phyloP scores from a whole-genome alignment of 768 basidiomycete species.

The Coprinellus micaceus region DNA sequence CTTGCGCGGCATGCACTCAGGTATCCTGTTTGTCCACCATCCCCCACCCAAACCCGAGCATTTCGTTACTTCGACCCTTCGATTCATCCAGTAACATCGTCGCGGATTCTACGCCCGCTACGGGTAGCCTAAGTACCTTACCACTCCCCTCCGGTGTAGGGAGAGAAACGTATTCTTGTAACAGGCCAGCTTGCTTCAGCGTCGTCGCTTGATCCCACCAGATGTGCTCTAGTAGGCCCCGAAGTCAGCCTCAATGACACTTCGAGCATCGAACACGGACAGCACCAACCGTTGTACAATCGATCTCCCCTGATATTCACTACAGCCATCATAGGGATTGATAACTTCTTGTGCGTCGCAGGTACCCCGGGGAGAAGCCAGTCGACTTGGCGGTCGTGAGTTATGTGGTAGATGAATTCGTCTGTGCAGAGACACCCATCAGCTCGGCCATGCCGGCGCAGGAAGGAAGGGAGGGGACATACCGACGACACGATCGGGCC shows the following conservation, averaged over 20 bases:
- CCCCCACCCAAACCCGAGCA: constrained; percentile 35
- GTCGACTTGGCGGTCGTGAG: constrained; percentile 42
- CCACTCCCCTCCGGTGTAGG: constrained; percentile 15
- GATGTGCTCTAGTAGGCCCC: constrained; percentile 36
- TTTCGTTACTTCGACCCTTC: constrained; percentile 34
- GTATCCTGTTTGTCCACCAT: constrained; percentile 9
- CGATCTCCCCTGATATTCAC: constrained; percentile 39
- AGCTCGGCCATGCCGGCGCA: neutral
- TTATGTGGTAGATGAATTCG: constrained; percentile 47
- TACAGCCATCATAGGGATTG: constrained; percentile 53
- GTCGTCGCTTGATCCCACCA: constrained; percentile 45
- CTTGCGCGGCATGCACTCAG: constrained; percentile 11
- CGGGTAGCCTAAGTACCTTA: constrained; percentile 30
- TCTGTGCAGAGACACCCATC: constrained; percentile 33
- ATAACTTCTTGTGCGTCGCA: constrained; percentile 44
- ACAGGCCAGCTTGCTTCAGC: constrained; percentile 33
- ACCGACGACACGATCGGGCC: constrained; percentile 50
- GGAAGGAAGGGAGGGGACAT: constrained; percentile 10
- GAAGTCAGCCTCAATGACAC: neutral
- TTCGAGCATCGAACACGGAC: neutral
- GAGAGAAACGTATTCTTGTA: constrained; percentile 32
- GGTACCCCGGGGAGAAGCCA: constrained; percentile 54
- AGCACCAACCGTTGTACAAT: constrained; percentile 14
- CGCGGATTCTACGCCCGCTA: constrained; percentile 34
- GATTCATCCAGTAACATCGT: constrained; percentile 34